These are phyloP conservation scores for Immersiporthe knoxdaviesiana DNA, from an alignment of 2,329 filamentous ascomycete genomes.

Conservation along the genomic window DNA sequence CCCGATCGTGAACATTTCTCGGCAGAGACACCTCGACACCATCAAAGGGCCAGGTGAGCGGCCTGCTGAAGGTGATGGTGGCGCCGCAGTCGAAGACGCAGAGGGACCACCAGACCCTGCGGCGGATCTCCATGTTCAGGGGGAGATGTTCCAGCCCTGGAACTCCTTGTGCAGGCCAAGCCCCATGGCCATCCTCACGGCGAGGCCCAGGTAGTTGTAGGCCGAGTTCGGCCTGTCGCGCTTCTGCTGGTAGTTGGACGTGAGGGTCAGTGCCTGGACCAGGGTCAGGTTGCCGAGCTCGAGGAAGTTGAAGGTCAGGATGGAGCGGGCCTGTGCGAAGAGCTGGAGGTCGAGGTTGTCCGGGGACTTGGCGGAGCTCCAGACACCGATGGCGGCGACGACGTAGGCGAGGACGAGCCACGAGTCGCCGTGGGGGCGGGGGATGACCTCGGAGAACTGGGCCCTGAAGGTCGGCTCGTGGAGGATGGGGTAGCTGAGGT, in stretches of 20 bases:
- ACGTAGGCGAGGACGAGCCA: constrained; percentile 31
- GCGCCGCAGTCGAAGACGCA: constrained; percentile 51
- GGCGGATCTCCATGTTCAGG: constrained; percentile 41
- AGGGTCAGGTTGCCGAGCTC: constrained; percentile 35
- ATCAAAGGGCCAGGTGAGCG: constrained; percentile 34
- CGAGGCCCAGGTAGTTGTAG: constrained; percentile 53
- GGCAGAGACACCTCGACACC: constrained; percentile 34
- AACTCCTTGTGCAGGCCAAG: constrained; percentile 53
- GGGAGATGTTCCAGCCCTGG: constrained; percentile 38
- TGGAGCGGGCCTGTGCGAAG: constrained; percentile 47
- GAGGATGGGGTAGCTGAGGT: constrained; percentile 49
- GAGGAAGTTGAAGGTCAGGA: constrained; percentile 30
- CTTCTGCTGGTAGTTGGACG: constrained; percentile 46
- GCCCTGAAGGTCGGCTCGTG: constrained; percentile 48
- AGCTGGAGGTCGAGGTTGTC: constrained; percentile 52
- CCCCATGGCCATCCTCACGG: constrained; percentile 52
- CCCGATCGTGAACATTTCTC: constrained; percentile 34
- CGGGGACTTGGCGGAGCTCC: constrained; percentile 26
- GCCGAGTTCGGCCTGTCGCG: constrained; percentile 54
- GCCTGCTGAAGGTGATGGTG: constrained; percentile 40
- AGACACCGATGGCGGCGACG: constrained; percentile 29
- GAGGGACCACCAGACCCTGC: constrained; percentile 43
- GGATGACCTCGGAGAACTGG: constrained; percentile 30
- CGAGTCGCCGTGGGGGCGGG: constrained; percentile 29
- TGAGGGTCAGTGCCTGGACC: constrained; percentile 39